A percentile compares a stretch with the other conserved stretches of the same genome.
phyloP scores from a whole-genome alignment of 306 rosid species.

The Begonia peltatifolia region DNA sequence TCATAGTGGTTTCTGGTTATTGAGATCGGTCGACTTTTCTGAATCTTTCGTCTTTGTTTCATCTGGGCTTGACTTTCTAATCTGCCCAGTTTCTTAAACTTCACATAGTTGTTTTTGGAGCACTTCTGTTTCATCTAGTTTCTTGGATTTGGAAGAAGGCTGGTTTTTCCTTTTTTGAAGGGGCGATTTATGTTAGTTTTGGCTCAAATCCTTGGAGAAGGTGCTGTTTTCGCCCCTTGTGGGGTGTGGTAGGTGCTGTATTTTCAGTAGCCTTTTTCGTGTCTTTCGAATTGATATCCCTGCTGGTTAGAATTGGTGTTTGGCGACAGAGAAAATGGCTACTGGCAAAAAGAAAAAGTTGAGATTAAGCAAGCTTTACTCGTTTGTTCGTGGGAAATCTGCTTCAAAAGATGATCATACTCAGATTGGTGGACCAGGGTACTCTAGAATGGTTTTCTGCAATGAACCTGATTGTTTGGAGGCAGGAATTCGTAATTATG shows the following conservation, averaged over 20 bases:
- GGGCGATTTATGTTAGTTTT: too few species aligned
- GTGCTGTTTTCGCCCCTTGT: too few species aligned
- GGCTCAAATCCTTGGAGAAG: too few species aligned
- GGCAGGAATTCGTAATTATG: conserved; percentile 37
- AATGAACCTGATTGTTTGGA: conserved; percentile 54
- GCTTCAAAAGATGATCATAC: conserved; percentile 53
- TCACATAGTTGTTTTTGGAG: conserved; percentile 1
- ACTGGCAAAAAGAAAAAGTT: conserved; percentile 42
- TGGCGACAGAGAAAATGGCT: conserved; percentile 21
- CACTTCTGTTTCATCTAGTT: background rate
- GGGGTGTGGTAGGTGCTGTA: background rate
- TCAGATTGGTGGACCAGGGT: conserved; percentile 67
- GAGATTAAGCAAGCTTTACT: conserved; percentile 70
- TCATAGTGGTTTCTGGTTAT: background rate
- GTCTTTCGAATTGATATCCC: background rate
- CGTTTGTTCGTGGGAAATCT: conserved; percentile 57
- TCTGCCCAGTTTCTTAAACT: background rate
- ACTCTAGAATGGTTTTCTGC: conserved; percentile 60
- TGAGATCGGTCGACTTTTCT: background rate
- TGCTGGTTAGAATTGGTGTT: background rate
- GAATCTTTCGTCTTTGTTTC: background rate
- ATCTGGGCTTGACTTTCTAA: background rate
- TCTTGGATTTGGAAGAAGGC: too few species aligned
- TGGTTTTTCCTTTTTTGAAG: too few species aligned
- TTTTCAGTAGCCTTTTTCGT: background rate